Percentiles rank a stretch among this genome's conserved stretches.
These are phyloP conservation scores for Lichtheimia hyalospora DNA, from an alignment of 371 early-diverging fungal species.

Conservation along the genomic window DNA sequence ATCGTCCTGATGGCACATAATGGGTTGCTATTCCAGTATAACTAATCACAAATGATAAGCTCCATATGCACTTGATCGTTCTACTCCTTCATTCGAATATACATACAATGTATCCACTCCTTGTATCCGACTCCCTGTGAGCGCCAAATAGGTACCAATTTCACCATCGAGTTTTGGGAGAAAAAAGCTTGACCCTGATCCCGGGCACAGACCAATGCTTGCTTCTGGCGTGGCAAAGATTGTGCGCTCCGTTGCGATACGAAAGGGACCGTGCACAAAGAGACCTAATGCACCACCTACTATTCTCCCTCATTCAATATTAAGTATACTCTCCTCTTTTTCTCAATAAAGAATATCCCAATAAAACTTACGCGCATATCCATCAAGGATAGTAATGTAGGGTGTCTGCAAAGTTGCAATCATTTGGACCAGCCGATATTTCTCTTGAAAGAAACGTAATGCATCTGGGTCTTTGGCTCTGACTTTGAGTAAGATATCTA, in stretches of 20 bases:
- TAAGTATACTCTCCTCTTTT: neutral
- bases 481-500: slow-evolving; percentile 34
- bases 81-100: neutral
- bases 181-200: slow-evolving; percentile 94
- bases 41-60: slow-evolving; percentile 29
- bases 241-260: slow-evolving; percentile 92
- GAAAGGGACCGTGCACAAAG: slow-evolving; percentile 93
- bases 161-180: slow-evolving; percentile 91
- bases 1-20: slow-evolving; percentile 86
- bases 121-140: slow-evolving; percentile 84
- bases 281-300: slow-evolving; percentile 98
- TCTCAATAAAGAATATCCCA: neutral
- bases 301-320: slow-evolving; percentile 16
- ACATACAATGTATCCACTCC: slow-evolving; percentile 88
- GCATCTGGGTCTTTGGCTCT: slow-evolving; percentile 60
- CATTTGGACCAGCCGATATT: slow-evolving; percentile 88
- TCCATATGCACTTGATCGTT: neutral
- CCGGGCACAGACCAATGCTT: slow-evolving; percentile 90
- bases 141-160: slow-evolving; percentile 88
- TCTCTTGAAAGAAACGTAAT: slow-evolving; percentile 85
- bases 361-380: slow-evolving; percentile 77
- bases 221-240: slow-evolving; percentile 94
- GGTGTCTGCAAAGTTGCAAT: slow-evolving; percentile 88
- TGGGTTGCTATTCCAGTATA: slow-evolving; percentile 96
- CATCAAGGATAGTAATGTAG: slow-evolving; percentile 86